A percentile compares a stretch with the other conserved stretches of the same genome.
Evolutionary conservation across 1,139 yeast genomes (phyloP).

Genomic region (Yamadazyma diospyri): DNA sequence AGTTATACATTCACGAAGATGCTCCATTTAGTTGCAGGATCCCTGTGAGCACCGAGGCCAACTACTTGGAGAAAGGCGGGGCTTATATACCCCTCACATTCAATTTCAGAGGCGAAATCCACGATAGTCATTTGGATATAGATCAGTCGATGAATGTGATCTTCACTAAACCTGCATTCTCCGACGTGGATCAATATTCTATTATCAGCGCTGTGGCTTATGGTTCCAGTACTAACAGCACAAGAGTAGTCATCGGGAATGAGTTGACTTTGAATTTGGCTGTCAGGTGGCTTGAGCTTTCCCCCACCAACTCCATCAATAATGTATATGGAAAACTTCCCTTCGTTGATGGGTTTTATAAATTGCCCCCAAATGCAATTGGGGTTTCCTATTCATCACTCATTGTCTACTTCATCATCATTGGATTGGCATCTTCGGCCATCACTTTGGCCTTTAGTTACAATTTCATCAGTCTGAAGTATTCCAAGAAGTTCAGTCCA

Average conservation of each 20-base stretch:
- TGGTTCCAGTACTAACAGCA: constrained; percentile 61
- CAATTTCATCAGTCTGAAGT: constrained; percentile 20
- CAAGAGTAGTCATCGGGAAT: constrained; percentile 66
- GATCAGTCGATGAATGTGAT: constrained; percentile 59
- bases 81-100: constrained; percentile 60
- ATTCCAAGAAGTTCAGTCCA: constrained; percentile 18
- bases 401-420: constrained; percentile 21
- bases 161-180: constrained; percentile 38
- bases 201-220: constrained; percentile 56
- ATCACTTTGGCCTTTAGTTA: constrained; percentile 25
- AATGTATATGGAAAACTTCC: constrained; percentile 26
- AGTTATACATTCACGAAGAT: constrained; percentile 73
- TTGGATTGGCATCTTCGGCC: constrained; percentile 23
- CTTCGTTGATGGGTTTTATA: constrained; percentile 41
- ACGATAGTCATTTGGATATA: constrained; percentile 67
- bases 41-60: constrained; percentile 45
- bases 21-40: constrained; percentile 70
- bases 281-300: constrained; percentile 51
- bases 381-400: constrained; percentile 27
- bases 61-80: constrained; percentile 45
- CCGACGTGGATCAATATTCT: constrained; percentile 24
- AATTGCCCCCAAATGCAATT: constrained; percentile 28
- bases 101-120: constrained; percentile 64
- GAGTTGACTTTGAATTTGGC: constrained; percentile 55
- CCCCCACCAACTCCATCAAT: constrained; percentile 11